Evolutionary conservation across 2,329 filamentous ascomycete species (phyloP), one percentile per base, ranked within the genome.

Genomic region (Thermochaetoides dissita): DNA sequence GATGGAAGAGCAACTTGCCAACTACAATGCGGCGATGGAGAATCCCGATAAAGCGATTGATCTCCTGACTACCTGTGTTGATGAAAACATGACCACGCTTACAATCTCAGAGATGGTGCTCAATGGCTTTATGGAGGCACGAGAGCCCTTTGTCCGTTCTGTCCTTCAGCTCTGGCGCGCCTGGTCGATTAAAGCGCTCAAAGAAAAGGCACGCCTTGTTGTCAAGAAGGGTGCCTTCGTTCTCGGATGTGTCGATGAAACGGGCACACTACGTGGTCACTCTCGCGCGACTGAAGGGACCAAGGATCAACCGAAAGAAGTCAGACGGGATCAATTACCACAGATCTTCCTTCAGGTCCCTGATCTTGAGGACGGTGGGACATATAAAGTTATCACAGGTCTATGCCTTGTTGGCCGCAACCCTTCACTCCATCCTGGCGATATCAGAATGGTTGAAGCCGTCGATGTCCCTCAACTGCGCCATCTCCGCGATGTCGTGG

Each of bases 331-430:
- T 7, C 61, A 67, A 2, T 63, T 94, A 1, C 87, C 91, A 0
- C 79, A 98, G 54, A 86, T 98, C 7, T 98, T 96, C 54, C 58
- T 96, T 0, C 88, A 95, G 55, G 67, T 95, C 1, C 79, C 79
- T 0, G 71, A 74, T 40, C 57, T 74, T 7, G 66, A 68, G 1
- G 64, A 70, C 7, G 65, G 68, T 31, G 63, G 62, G 1, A 64
- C 68, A 17, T 80, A 81, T 52, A 71, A 67, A 40, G 65, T 89
- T 1, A 72, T 95, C 24, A 68, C 78, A 46, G 88, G 87, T 0
- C 55, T 85, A 3, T 96, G 91, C 53, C 66, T 94, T 6, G 69
- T 98, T 1, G 88, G 87, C 1, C 79, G 91, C 28, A 98, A 98
- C 52, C 91, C 91, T 0, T 95, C 89, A 0, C 70, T 98, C 6